Evolutionary conservation across 2,329 filamentous ascomycete genomes (phyloP), one percentile per base, ranked within the genome.

Genomic region (Coccinonectria pachysandricola): DNA sequence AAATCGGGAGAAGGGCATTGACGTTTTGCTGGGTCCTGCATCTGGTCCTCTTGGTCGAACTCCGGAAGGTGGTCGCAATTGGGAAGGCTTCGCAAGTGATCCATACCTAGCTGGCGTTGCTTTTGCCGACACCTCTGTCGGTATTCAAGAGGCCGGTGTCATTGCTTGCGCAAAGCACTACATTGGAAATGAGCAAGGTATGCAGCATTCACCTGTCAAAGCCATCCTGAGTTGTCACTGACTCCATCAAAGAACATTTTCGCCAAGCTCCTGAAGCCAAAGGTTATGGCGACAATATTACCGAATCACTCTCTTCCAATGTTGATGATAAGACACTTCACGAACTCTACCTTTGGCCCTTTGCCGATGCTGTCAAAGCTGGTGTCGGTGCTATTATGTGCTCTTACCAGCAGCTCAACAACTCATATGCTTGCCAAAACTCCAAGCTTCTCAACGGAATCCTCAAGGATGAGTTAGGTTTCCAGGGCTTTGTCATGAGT

Each of bases 151-250:
- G 45, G 75, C 77, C 9, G 84, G 84, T 50, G 72, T 88, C 27
- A 79, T 93, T 56, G 84, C 86, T 34, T 86, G 79, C 45, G 79
- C 79, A 23, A 88, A 87, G 64, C 81, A 87, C 49, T 79, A 63
- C 49, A 71, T 84, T 32, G 68, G 59, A 24, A 82, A 87, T 42
- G 80, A 84, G 55, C 83, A 86, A 58, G 54, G 54, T 56, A 41
- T 26, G 40, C n/a, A 18, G 16, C 3, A 8, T n/a, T 7, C 6
- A 7, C 2, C 8, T 6, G n/a, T 14, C 8, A 3, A 8, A 0
- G 4, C 0, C 4, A 5, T 15, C 7, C 3, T 20, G 2, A n/a
- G 12, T 12, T 6, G 3, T 13, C 12, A 13, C 35, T 43, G 23
- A 39, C 27, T 8, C 9, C 20, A 4, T 29, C 2, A 5, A 23